Evolutionary conservation across 208 protist species (phyloP), one percentile per base, ranked within the genome.

Genomic region (Trypanosoma avium): DNA sequence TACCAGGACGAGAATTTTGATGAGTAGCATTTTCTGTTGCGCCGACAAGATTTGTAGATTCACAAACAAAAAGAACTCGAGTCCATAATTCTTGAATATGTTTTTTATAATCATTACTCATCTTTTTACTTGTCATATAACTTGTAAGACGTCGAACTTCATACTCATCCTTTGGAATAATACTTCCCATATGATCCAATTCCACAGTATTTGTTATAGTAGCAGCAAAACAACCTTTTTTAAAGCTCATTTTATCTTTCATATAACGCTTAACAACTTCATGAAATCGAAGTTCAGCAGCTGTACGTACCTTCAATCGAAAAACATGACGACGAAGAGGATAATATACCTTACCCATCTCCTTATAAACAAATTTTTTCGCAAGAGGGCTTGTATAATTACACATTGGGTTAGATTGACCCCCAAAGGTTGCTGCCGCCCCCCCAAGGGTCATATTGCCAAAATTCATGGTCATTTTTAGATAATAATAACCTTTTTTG

Each of bases 121-220:
- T 92, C 79, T 94, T 91, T 67, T 92, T 91, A 70, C 84, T 91
- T 53, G 85, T 94, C 85, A 94, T 92, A 67, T 94, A 94, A 79
- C 84, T 90, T 30, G 88, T 94, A 45, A 92, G 78, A 47, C 81
- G 79, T 67, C 85, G 82, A 42, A 94, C 85, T 67, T 94, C 88
- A 70, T 94, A 94, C 74, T 94, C 88, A 70, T 94, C 88, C 72
- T 94, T 94, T 40, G 88, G 88, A 58, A 94, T 90, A 67, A 94
- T 94, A 73, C 83, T 92, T 61, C 85, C 85, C 88, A 94, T 94
- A 68, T 94, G 84, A 72, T 94, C 88, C 52, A 92, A 75, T 73
- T 94, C 85, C 50, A 94, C 83, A 38, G 82, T 91, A 75, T 92
- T 92, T 38, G 88, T 92, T 55, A 90, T 89, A 32, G 87, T 93